Evolutionary conservation across 495 filamentous ascomycete species (phyloP), one percentile per base, ranked within the genome.

Genomic region (Xylaria venustula): DNA sequence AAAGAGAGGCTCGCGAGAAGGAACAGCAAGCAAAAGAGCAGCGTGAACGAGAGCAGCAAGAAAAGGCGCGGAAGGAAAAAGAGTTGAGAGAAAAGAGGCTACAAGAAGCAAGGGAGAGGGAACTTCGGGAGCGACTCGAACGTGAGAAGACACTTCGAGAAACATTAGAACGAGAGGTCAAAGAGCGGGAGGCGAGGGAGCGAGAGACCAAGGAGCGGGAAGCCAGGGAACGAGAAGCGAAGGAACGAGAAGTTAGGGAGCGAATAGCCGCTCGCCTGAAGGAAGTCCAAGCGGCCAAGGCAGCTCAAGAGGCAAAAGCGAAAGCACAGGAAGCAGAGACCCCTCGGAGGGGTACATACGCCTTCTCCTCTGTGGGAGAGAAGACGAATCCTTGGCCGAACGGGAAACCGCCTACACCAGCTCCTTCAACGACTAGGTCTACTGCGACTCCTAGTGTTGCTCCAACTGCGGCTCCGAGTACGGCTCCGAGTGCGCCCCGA

Each of bases 371-470:
- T 34, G 71, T 80, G 11, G 82, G 83, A 49, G 83, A 86, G 60
- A 85, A 75, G 73, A 82, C 78, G 7, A 83, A 79, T 66, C 79
- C 81, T 60, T 84, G 82, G 81, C 81, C 77, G 20, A 81, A 79
- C 41, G 81, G 77, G 51, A 75, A 74, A 67, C 80, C 75, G 52
- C 72, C 63, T 65, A 64, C 44, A 58, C 67, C 32, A 63, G 67
- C 61, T 55, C 63, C 59, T 53, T 67, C 63, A 51, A 65, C 57
- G 42, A 23, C 58, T 28, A 64, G 58, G 42, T 50, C 67, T 32
- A 47, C 34, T 51, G 64, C 65, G 56, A 40, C 58, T 25, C 60
- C 46, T 9, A 66, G 58, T 48, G 50, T 64, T 15, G 28, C 67
- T 26, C 65, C 68, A 57, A 76, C 64, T 63, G 76, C 80, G 71